Evolutionary conservation across 768 basidiomycete genomes (phyloP).

Genomic region (Trametes gibbosa): DNA sequence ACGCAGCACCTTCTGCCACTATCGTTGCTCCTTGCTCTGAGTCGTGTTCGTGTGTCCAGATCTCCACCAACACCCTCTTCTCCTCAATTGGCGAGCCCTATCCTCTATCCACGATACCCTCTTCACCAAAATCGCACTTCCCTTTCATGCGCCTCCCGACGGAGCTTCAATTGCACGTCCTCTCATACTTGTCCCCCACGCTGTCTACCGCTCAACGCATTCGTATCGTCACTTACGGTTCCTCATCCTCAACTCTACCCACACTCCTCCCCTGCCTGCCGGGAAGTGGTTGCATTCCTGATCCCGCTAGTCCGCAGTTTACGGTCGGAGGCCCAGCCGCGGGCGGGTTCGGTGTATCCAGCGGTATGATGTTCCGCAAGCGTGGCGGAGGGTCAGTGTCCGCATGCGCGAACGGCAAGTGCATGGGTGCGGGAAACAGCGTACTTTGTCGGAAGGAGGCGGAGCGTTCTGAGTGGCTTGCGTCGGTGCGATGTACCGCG

Average conservation of each 20-base stretch:
- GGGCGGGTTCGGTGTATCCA: conserved; percentile 24
- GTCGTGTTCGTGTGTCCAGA: conserved; percentile 10
- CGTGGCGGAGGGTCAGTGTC: conserved; percentile 14
- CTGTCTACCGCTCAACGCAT: conserved; percentile 55
- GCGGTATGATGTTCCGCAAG: conserved; percentile 13
- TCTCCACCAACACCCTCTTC: conserved; percentile 8
- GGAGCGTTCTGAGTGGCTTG: conserved; percentile 47
- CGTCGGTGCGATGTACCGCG: conserved; percentile 42
- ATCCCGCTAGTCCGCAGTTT: conserved; percentile 36
- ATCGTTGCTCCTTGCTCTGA: conserved; percentile 9
- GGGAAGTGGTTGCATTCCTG: conserved; percentile 28
- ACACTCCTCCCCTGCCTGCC: conserved; percentile 26
- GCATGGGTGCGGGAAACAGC: conserved; percentile 38
- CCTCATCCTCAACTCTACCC: conserved; percentile 45
- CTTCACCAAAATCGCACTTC: conserved; percentile 22
- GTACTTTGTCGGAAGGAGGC: conserved; percentile 40
- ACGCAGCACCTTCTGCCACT: not conserved
- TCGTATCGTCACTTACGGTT: conserved; percentile 52
- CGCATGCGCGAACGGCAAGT: conserved; percentile 35
- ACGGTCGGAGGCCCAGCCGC: conserved; percentile 23
- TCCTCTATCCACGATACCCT: not conserved
- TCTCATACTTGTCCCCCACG: conserved; percentile 55
- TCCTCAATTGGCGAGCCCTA: conserved; percentile 12
- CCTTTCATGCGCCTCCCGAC: conserved; percentile 46
- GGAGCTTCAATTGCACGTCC: conserved; percentile 56